These are phyloP conservation scores for Uncinocarpus reesii DNA, from an alignment of 2,329 filamentous ascomycete species.

Conservation along the genomic window DNA sequence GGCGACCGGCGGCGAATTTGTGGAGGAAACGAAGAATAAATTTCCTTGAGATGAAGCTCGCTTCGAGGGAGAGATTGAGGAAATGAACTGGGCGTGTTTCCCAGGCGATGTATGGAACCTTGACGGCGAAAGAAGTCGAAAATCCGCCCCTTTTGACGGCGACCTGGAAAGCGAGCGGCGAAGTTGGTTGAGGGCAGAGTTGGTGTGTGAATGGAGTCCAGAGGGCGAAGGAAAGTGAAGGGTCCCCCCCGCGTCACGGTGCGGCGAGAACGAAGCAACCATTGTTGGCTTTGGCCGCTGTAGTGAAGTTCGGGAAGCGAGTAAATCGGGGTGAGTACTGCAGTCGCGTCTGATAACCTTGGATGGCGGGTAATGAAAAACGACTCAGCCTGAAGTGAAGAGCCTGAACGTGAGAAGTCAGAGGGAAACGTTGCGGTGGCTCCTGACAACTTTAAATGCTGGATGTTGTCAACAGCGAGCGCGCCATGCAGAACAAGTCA, in stretches of 20 bases:
- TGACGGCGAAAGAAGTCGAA: constrained; percentile 50
- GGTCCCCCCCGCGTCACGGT: constrained; percentile 55
- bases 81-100: constrained; percentile 38
- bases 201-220: constrained; percentile 68
- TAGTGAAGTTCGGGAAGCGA: constrained; percentile 40
- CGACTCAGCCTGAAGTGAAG: not conserved
- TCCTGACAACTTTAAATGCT: not conserved
- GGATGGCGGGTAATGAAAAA: not conserved
- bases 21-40: constrained; percentile 41
- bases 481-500: not conserved
- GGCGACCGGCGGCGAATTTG: constrained; percentile 45
- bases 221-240: constrained; percentile 81
- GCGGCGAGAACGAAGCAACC: constrained; percentile 41
- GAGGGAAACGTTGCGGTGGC: not conserved
- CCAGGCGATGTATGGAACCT: constrained; percentile 43
- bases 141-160: constrained; percentile 69
- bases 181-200: constrained; percentile 69
- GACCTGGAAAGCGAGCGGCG: constrained; percentile 82
- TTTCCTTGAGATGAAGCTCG: constrained; percentile 43
- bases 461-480: not conserved
- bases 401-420: not conserved
- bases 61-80: constrained; percentile 50
- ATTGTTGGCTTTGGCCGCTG: constrained; percentile 21
- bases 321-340: constrained; percentile 31
- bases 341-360: constrained; percentile 34